Evolutionary conservation across 768 basidiomycete genomes (phyloP).

Genomic region (Tricholoma sp.): DNA sequence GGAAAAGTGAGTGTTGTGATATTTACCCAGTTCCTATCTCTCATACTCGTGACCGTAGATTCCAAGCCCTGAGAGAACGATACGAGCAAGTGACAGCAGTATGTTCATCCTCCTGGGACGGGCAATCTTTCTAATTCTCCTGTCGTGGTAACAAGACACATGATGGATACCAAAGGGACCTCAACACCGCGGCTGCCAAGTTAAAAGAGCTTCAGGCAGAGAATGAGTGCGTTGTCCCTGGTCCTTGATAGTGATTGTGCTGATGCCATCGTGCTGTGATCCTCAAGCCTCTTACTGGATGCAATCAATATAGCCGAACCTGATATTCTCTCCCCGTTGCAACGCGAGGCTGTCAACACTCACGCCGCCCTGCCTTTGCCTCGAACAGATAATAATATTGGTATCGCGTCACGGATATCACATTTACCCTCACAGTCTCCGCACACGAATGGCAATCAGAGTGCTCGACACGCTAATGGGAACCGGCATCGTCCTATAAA

Average conservation of each 20-base stretch:
- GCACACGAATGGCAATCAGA: slow-evolving; percentile 7
- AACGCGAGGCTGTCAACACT: not conserved
- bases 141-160: slow-evolving; percentile 24
- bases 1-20: slow-evolving; percentile 19
- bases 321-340: slow-evolving; percentile 8
- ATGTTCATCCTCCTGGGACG: slow-evolving; percentile 12
- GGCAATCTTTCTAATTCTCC: not conserved
- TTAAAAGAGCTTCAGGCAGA: slow-evolving; percentile 43
- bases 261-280: not conserved
- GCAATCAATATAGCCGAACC: slow-evolving; percentile 21
- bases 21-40: not conserved
- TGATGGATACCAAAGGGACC: slow-evolving; percentile 31
- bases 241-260: not conserved
- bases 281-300: slow-evolving; percentile 33
- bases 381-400: not conserved
- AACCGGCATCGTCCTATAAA: slow-evolving; percentile 4
- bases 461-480: not conserved
- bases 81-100: slow-evolving; percentile 41
- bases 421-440: not conserved
- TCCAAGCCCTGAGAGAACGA: slow-evolving; percentile 38
- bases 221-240: slow-evolving; percentile 35
- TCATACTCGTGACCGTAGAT: slow-evolving; percentile 24
- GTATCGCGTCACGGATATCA: not conserved
- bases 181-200: slow-evolving; percentile 34
- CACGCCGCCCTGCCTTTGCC: not conserved